Evolutionary conservation across 345 rosid genomes (phyloP).

Genomic region (Rhodamnia rubescens): DNA sequence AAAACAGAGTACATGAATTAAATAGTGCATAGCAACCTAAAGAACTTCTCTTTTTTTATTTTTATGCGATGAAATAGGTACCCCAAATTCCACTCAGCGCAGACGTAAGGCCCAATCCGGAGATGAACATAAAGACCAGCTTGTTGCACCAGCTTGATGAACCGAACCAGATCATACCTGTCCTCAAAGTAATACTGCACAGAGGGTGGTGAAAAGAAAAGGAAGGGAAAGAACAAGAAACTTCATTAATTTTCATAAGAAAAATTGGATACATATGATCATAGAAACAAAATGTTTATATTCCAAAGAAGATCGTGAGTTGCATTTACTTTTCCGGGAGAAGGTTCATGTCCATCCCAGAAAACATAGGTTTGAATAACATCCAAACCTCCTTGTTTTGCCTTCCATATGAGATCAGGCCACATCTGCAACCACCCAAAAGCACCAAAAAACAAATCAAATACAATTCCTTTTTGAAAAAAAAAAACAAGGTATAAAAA

Average conservation of each 20-base stretch:
- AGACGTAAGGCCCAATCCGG: conserved; percentile 12
- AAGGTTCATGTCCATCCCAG: conserved; percentile 29
- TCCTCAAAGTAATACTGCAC: conserved; percentile 28
- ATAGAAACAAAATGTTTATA: not conserved
- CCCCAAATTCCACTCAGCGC: conserved; percentile 18
- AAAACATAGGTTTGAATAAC: conserved; percentile 39
- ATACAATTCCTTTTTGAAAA: not conserved
- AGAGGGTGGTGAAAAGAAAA: not conserved
- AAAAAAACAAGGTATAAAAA: not conserved
- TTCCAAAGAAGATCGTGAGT: no score
- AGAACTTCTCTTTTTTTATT: not conserved
- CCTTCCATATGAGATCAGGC: conserved; percentile 11
- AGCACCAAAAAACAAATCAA: not conserved
- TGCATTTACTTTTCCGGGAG: conserved; percentile 1
- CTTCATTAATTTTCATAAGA: not conserved
- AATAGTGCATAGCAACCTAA: not conserved
- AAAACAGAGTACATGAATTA: not conserved
- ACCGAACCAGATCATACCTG: conserved; percentile 32
- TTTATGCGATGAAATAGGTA: not conserved
- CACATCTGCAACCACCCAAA: conserved; percentile 4
- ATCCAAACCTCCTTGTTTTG: conserved; percentile 30
- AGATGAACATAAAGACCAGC: conserved; percentile 30
- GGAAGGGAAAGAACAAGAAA: not conserved
- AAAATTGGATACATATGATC: not conserved
- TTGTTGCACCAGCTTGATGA: conserved; percentile 27